Conservation (phyloP, 177 flowering plant genomes). For the Tripterygium wilfordii region DNA sequence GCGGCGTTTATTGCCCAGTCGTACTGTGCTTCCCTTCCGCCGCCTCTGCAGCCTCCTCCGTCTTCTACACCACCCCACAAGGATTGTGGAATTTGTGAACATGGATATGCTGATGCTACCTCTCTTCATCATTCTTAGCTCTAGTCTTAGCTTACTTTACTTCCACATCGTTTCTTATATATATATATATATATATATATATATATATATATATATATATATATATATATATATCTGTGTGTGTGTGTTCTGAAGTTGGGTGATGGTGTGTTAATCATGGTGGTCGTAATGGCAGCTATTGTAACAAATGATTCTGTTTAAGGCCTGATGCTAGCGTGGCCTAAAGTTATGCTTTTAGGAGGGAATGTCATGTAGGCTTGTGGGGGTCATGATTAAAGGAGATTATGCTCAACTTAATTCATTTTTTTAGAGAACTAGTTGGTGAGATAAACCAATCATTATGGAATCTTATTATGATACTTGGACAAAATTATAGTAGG, state of each 20-base stretch:
- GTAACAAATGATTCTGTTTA: constrained; percentile 8
- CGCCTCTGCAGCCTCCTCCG: constrained; percentile 26
- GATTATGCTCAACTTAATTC: too few relatives aligned
- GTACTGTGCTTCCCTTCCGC: constrained; percentile 22
- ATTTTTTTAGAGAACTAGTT: too few relatives aligned
- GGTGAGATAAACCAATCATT: too few relatives aligned
- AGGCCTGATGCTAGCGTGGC: constrained; percentile 2
- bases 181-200: neutral
- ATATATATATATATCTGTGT: too few relatives aligned
- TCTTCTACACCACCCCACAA: constrained; percentile 26
- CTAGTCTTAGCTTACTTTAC: neutral
- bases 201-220: too few relatives aligned
- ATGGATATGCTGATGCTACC: constrained; percentile 14
- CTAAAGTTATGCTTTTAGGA: constrained; percentile 1
- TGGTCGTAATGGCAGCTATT: constrained; percentile 11
- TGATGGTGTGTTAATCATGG: constrained; percentile 8
- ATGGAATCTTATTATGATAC: too few relatives aligned
- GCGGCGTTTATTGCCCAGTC: constrained; percentile 42
- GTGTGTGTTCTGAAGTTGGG: neutral
- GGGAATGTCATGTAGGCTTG: constrained; percentile 8
- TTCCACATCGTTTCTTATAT: neutral
- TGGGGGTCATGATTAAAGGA: constrained; percentile 15
- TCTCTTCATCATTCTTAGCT: constrained; percentile 14
- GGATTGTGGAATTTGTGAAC: constrained; percentile 22
- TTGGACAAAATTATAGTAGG: too few relatives aligned